These are phyloP conservation scores for Sporothrix brunneoviolacea DNA, from an alignment of 2,329 filamentous ascomycete species.

Conservation along the genomic window DNA sequence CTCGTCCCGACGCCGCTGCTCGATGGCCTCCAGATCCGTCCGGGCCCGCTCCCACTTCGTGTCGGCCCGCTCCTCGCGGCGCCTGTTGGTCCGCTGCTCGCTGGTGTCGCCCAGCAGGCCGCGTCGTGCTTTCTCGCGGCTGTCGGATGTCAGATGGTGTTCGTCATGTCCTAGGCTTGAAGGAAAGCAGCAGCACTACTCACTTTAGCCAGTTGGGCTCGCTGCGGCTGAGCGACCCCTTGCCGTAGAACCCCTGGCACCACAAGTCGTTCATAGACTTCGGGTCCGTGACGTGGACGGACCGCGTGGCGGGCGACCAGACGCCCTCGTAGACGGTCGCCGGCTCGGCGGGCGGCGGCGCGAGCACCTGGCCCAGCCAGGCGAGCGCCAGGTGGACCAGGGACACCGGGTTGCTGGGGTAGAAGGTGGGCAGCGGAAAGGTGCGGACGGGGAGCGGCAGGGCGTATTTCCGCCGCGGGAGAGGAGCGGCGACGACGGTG, in stretches of 20 bases:
- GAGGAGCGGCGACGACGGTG: too few species aligned
- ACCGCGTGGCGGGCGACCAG: conserved; percentile 76
- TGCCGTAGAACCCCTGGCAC: conserved; percentile 97
- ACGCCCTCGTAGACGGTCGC: conserved; percentile 61
- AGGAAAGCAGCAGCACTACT: too few species aligned
- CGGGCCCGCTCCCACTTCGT: conserved; percentile 91
- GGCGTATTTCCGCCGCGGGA: conserved; percentile 51
- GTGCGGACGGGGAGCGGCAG: conserved; percentile 73
- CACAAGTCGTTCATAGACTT: conserved; percentile 74
- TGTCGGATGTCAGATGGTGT: too few species aligned
- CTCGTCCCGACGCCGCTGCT: conserved; percentile 53
- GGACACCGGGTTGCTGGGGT: conserved; percentile 88
- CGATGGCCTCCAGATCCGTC: conserved; percentile 75
- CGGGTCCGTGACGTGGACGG: conserved; percentile 75
- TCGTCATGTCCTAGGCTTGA: too few species aligned
- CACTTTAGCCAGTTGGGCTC: conserved; percentile 89
- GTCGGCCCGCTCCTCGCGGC: conserved; percentile 72
- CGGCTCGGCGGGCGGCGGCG: conserved; percentile 59
- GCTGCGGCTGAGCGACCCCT: conserved; percentile 85
- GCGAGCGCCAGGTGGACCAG: conserved; percentile 72
- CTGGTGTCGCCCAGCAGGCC: conserved; percentile 59
- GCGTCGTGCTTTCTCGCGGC: conserved; percentile 67
- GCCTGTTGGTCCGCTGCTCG: conserved; percentile 69
- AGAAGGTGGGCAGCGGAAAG: conserved; percentile 78
- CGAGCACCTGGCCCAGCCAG: conserved; percentile 67